Base-by-base conservation (phyloP, 306 rosid species). In the Biancaea sappan region DNA sequence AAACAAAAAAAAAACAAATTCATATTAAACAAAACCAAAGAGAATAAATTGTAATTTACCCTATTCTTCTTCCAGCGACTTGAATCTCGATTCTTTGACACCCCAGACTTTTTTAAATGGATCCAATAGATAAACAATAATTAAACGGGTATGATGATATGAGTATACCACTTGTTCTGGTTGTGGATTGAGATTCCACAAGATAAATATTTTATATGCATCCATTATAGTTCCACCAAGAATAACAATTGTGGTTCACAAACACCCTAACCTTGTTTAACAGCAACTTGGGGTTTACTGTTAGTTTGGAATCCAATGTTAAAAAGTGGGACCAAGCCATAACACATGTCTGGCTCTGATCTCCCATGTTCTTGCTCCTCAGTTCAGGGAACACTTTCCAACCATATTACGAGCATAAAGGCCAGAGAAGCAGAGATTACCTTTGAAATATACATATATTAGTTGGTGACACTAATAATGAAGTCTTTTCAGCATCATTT, bases 281-380 rank as follows among this genome's bases (percentile, higher is more conserved):
- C 64, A 58, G 24, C 19, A 43, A 32, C 40, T 10, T 16, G 48
- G 48, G 10, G 48, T 1, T 16, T 24, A 14, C 29, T 57, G n/a
- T 46, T 46, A 14, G 12, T 46, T 46, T 16, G 51, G 51, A 14
- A n/a, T n/a, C n/a, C n/a, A n/a, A 14, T 14, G 6, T 16, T 16
- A 7, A 19, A 7, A 19, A 41, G 52, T 25, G 67, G 67, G 68
- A 19, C 57, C 76, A 41, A 41, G 13, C 28, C 52, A 24, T 43
- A 4, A 2, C 16, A 13, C 19, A 34, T 34, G 6, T 34, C 37
- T 34, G 2, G 1, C 6, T 34, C 6, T 34, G 37, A 0, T 34
- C 41, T 71, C 66, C 34, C 6, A 5, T 59, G 12, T 22, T 38
- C 72, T 26, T 60, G 72, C 57, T 75, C 79, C 78, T 14, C 34